Conservation (phyloP, 306 rosid genomes). For the Cucurbita pepo region DNA sequence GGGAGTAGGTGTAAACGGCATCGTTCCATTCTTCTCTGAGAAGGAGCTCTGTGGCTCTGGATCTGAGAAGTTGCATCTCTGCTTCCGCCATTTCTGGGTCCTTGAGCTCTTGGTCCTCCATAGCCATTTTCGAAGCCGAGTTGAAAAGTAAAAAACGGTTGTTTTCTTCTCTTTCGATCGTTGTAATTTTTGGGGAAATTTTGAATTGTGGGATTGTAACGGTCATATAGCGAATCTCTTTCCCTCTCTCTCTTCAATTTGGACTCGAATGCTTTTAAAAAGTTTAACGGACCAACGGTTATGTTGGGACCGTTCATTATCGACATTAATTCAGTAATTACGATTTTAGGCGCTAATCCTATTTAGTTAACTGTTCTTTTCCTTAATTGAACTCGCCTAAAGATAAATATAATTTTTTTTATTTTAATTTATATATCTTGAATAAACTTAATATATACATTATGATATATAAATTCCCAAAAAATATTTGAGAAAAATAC, state of each 20-base stretch:
- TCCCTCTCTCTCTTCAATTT: neutral
- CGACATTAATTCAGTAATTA: neutral
- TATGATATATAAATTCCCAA: too few relatives aligned
- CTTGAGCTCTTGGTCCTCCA: neutral
- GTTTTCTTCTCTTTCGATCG: neutral
- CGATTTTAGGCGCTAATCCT: too few relatives aligned
- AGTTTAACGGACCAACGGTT: neutral
- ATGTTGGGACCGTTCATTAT: neutral
- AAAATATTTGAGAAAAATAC: too few relatives aligned
- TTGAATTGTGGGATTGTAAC: slow-evolving; percentile 15
- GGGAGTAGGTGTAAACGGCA: slow-evolving; percentile 34
- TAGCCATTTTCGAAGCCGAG: neutral
- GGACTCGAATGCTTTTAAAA: neutral
- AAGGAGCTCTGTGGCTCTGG: slow-evolving; percentile 71
- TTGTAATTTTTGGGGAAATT: neutral
- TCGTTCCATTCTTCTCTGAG: slow-evolving; percentile 81
- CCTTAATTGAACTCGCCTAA: too few relatives aligned
- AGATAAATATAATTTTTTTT: too few relatives aligned
- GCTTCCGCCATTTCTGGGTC: slow-evolving; percentile 30
- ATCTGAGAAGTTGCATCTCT: slow-evolving; percentile 44
- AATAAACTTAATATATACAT: too few relatives aligned
- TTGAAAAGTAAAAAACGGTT: neutral
- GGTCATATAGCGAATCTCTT: slow-evolving; percentile 9
- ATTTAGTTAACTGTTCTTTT: too few relatives aligned
- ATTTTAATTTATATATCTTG: too few relatives aligned